A percentile compares a stretch with the other conserved stretches of the same genome.
phyloP scores from a whole-genome alignment of 768 basidiomycete species.

The Lactarius hatsudake region DNA sequence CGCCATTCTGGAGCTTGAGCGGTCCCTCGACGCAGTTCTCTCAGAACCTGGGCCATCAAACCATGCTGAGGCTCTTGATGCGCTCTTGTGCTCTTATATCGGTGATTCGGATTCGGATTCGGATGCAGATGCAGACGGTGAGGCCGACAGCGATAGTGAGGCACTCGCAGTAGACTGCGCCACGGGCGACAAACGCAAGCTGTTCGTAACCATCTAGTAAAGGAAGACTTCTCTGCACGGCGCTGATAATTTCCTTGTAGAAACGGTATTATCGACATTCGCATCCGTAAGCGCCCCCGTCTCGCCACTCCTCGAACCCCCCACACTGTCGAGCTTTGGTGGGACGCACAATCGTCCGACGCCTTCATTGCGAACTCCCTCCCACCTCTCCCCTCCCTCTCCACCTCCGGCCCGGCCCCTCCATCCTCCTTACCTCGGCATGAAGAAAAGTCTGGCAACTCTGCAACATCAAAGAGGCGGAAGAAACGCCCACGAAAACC shows the following conservation, averaged over 20 bases:
- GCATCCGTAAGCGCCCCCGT: slow-evolving; percentile 63
- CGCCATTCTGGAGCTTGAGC: slow-evolving; percentile 58
- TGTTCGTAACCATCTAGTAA: slow-evolving; percentile 34
- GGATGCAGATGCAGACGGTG: slow-evolving; percentile 32
- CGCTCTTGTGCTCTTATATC: slow-evolving; percentile 18
- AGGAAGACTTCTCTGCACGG: background rate
- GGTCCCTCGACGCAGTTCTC: slow-evolving; percentile 40
- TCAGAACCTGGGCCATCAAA: slow-evolving; percentile 16
- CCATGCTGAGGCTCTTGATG: slow-evolving; percentile 9
- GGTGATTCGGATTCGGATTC: slow-evolving; percentile 26
- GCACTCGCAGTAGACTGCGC: slow-evolving; percentile 33
- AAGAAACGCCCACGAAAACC: slow-evolving; percentile 39
- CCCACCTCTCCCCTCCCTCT: slow-evolving; percentile 26
- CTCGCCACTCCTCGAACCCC: slow-evolving; percentile 34
- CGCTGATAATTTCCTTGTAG: slow-evolving; percentile 20
- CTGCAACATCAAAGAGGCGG: slow-evolving; percentile 28
- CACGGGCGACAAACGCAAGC: slow-evolving; percentile 64
- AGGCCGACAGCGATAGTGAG: slow-evolving; percentile 33
- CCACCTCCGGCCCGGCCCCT: slow-evolving; percentile 25
- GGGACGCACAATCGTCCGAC: slow-evolving; percentile 26
- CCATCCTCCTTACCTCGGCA: slow-evolving; percentile 28
- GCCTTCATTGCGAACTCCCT: slow-evolving; percentile 25
- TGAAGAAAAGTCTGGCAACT: slow-evolving; percentile 28
- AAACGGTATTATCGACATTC: slow-evolving; percentile 37
- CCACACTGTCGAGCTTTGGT: slow-evolving; percentile 28